Percentiles rank a stretch among this genome's conserved stretches.
phyloP scores from a whole-genome alignment of 495 filamentous ascomycete species.

The Neurospora sublineolata region DNA sequence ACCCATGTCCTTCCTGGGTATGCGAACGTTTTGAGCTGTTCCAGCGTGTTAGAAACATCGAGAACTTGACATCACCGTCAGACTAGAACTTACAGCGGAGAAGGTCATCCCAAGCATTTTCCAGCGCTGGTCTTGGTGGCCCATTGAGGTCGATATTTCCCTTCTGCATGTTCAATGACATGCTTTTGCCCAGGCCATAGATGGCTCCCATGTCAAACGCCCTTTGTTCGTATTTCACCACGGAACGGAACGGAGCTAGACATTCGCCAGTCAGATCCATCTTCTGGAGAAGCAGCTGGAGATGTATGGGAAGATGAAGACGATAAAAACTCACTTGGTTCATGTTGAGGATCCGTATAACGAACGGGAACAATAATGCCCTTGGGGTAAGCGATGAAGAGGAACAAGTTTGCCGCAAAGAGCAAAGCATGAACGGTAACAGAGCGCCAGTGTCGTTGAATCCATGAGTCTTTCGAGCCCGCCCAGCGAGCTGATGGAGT shows the following conservation, averaged over 20 bases:
- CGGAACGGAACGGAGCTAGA: background rate
- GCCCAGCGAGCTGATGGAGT: background rate
- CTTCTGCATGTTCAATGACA: background rate
- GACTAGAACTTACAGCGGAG: background rate
- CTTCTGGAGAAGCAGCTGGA: background rate
- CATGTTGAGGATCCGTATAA: background rate
- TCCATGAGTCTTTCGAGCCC: background rate
- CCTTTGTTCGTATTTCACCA: background rate
- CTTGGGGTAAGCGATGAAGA: background rate
- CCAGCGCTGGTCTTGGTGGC: slow-evolving; percentile 1
- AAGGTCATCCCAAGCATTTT: background rate
- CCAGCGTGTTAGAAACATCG: background rate
- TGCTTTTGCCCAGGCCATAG: background rate
- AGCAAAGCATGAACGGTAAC: background rate
- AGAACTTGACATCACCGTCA: background rate
- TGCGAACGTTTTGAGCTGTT: background rate
- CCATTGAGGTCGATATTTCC: background rate
- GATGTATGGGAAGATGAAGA: no score
- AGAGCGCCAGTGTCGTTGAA: background rate
- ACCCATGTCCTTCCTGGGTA: background rate
- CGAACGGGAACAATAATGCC: background rate
- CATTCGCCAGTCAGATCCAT: background rate
- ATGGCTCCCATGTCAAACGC: background rate
- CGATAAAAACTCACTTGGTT: background rate
- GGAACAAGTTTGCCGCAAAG: background rate